phyloP scores from a whole-genome alignment of 345 rosid species.

The Rhodamnia argentea region DNA sequence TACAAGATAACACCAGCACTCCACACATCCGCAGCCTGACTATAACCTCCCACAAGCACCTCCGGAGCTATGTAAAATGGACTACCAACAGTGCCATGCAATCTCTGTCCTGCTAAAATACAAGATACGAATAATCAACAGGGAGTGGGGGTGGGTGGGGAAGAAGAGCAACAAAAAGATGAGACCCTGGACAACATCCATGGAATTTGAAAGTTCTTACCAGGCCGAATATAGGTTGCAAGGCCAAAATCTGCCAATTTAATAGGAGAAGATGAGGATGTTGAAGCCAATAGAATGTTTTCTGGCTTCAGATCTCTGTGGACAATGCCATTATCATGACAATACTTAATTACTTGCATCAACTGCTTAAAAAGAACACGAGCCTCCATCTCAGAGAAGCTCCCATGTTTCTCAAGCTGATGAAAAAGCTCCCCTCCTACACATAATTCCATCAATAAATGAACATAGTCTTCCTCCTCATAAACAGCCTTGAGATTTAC shows the following conservation, averaged over 20 bases:
- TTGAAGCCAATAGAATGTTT: conserved; percentile 50
- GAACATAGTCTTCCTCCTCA: conserved; percentile 55
- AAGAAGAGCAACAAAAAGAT: conserved; percentile 54
- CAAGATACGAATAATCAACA: not conserved
- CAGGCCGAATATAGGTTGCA: conserved; percentile 55
- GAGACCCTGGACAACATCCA: conserved; percentile 44
- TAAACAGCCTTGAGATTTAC: conserved; percentile 60
- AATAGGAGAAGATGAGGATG: conserved; percentile 38
- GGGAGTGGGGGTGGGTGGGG: conserved; percentile 22
- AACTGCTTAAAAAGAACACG: conserved; percentile 47
- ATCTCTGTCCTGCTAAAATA: conserved; percentile 31
- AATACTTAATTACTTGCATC: conserved; percentile 48
- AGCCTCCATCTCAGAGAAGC: conserved; percentile 42
- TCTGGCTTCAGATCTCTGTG: conserved; percentile 67
- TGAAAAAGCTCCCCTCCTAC: conserved; percentile 69
- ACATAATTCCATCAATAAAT: conserved; percentile 60
- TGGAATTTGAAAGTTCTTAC: conserved; percentile 31
- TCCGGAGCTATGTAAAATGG: conserved; percentile 74
- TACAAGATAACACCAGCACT: conserved; percentile 67
- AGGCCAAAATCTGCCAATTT: conserved; percentile 71
- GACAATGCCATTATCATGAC: conserved; percentile 54
- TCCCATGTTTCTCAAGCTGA: conserved; percentile 42
- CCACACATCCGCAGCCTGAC: conserved; percentile 67
- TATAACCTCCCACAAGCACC: conserved; percentile 50
- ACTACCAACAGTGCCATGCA: conserved; percentile 59